Evolutionary conservation across 1,284 basidiomycete species (phyloP).

Genomic region (Heterobasidion annosum): DNA sequence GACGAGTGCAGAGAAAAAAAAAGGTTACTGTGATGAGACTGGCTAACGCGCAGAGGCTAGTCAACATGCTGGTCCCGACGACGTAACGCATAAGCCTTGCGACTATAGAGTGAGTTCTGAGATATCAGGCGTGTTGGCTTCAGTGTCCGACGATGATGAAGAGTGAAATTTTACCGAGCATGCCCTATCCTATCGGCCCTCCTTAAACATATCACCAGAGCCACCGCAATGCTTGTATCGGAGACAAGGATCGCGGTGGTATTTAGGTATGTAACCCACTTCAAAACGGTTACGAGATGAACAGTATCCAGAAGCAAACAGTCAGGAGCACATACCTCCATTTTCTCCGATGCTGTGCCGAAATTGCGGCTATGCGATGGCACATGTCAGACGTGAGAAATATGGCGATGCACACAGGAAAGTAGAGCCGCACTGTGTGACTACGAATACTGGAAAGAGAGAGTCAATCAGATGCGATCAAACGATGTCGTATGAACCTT

Average conservation of each 20-base stretch:
- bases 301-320: not conserved
- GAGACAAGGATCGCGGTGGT: not conserved
- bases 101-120: not conserved
- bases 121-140: not conserved
- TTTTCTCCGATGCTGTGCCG: not conserved
- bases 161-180: no score
- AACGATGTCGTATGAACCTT: not conserved
- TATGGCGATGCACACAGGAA: not conserved
- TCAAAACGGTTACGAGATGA: not conserved
- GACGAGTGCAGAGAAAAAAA: not conserved
- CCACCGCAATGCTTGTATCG: not conserved
- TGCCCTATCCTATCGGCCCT: not conserved
- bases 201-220: not conserved
- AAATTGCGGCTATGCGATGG: not conserved
- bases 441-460: not conserved
- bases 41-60: not conserved
- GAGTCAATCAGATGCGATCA: not conserved
- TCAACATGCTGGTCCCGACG: not conserved
- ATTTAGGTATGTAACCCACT: not conserved
- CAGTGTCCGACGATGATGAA: no score
- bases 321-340: not conserved
- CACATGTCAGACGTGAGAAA: not conserved
- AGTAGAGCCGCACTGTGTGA: not conserved
- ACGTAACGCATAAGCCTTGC: not conserved
- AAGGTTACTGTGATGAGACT: not conserved